Evolutionary conservation across 148 eudicot species (phyloP).

Genomic region (Rheum nobile): DNA sequence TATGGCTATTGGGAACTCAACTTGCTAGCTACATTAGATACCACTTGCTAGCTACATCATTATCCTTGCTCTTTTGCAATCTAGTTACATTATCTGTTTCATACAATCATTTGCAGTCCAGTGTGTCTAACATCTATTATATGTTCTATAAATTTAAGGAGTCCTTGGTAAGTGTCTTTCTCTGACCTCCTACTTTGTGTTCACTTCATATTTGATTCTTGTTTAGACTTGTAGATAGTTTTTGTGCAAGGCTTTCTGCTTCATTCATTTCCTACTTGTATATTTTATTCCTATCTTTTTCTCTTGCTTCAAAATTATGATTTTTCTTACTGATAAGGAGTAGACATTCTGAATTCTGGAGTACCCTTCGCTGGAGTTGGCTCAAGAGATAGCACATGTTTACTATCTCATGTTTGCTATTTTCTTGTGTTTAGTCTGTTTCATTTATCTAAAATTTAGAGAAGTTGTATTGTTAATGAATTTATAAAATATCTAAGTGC

Average conservation of each 20-base stretch:
- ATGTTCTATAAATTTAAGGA: background rate
- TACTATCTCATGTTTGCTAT: background rate
- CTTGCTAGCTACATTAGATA: too few relatives aligned
- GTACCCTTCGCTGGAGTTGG: too few relatives aligned
- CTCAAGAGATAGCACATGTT: background rate
- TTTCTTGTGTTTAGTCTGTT: background rate
- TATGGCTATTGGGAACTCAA: too few relatives aligned
- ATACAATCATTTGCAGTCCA: background rate
- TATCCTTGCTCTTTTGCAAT: background rate
- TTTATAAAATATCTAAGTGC: background rate
- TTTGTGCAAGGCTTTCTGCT: background rate
- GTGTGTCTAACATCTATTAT: background rate
- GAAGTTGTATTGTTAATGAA: background rate
- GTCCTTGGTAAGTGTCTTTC: background rate
- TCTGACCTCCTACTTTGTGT: conserved; percentile 2
- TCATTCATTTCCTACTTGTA: background rate
- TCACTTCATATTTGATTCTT: background rate
- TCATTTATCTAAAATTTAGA: background rate
- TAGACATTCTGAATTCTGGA: background rate
- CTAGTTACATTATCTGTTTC: background rate
- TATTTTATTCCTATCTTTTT: background rate
- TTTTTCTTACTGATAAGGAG: background rate
- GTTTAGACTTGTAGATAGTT: too few relatives aligned
- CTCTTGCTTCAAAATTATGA: background rate
- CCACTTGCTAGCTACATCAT: too few relatives aligned